Evolutionary conservation across 208 protist genomes (phyloP), one percentile per base, ranked within the genome.

Genomic region (Leptomonas pyrrhocoris): DNA sequence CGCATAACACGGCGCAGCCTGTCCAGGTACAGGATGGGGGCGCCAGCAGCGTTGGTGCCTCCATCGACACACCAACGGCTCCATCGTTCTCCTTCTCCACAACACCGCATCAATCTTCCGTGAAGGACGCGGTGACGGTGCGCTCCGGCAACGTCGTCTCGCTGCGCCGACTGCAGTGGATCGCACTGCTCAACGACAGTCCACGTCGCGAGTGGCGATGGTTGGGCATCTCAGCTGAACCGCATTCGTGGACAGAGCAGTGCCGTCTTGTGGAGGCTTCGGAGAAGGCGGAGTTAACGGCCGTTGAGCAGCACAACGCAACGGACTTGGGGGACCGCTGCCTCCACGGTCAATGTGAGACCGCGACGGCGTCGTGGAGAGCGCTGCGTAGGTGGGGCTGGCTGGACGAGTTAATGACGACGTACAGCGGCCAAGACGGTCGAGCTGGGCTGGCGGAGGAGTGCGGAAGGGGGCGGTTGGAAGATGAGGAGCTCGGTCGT

Each of bases 111-210:
- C n/a, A n/a, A n/a, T n/a, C n/a, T n/a, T n/a, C n/a, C n/a, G n/a
- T n/a, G n/a, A n/a, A n/a, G n/a, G n/a, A n/a, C n/a, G n/a, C n/a
- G n/a, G n/a, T n/a, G n/a, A n/a, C n/a, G 19, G 38, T 46, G 38
- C 21, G 58, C n/a, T n/a, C n/a, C n/a, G n/a, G n/a, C n/a, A n/a
- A n/a, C n/a, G n/a, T n/a, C 16, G 43, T 31, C 0, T 34, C 21
- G n/a, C 36, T 74, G 38, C 68, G 28, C 21, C 34, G 57, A 6
- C 59, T 74, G 15, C 46, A 38, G 28, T 74, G 57, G 68, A 53
- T 61, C n/a, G 57, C 68, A 11, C 38, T 60, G 13, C 38, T 51
- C 40, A 74, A 74, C 51, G 61, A 30, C 18, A 74, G 68, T 30
- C 50, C 38, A 12, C 58, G 30, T 15, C 68, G 48, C 25, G 68